Evolutionary conservation across 2,329 filamentous ascomycete genomes (phyloP).

Genomic region (Neurospora sp.): DNA sequence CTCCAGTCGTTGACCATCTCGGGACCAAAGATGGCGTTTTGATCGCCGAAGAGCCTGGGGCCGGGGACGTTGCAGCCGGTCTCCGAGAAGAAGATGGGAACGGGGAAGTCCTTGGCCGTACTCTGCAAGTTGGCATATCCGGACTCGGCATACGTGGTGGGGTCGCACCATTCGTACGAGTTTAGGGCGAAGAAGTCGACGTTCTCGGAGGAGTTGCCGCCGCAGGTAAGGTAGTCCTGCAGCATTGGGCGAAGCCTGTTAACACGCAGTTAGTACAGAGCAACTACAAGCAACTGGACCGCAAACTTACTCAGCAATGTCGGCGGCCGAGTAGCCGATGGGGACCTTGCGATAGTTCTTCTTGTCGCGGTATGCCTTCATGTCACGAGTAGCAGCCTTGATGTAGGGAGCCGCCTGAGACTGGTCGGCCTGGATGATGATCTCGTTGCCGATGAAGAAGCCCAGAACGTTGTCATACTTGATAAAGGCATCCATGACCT

Average conservation of each 20-base stretch:
- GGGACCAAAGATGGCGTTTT: constrained; percentile 64
- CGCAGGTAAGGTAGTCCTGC: constrained; percentile 69
- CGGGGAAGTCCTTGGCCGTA: constrained; percentile 59
- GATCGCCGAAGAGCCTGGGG: constrained; percentile 59
- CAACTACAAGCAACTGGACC: no score
- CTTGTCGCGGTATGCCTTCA: constrained; percentile 69
- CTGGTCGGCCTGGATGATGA: constrained; percentile 54
- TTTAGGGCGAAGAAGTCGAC: constrained; percentile 83
- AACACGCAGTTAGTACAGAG: no score
- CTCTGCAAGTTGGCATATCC: constrained; percentile 62
- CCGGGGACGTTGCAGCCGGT: constrained; percentile 66
- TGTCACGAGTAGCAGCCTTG: constrained; percentile 70
- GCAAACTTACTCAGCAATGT: constrained; percentile 50
- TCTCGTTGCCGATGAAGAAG: constrained; percentile 84
- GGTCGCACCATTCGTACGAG: constrained; percentile 73
- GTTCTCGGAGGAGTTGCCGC: constrained; percentile 55
- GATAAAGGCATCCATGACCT: constrained; percentile 69
- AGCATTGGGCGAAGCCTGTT: constrained; percentile 43
- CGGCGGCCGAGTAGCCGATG: constrained; percentile 78
- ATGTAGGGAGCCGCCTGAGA: constrained; percentile 67
- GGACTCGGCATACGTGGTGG: constrained; percentile 46
- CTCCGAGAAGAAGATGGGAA: constrained; percentile 87
- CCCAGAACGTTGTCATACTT: constrained; percentile 71
- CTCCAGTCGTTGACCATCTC: constrained; percentile 64
- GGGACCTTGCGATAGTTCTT: constrained; percentile 75